Evolutionary conservation across 176 grass and related monocot genomes (phyloP).

Genomic region (Oryza glumipatula): DNA sequence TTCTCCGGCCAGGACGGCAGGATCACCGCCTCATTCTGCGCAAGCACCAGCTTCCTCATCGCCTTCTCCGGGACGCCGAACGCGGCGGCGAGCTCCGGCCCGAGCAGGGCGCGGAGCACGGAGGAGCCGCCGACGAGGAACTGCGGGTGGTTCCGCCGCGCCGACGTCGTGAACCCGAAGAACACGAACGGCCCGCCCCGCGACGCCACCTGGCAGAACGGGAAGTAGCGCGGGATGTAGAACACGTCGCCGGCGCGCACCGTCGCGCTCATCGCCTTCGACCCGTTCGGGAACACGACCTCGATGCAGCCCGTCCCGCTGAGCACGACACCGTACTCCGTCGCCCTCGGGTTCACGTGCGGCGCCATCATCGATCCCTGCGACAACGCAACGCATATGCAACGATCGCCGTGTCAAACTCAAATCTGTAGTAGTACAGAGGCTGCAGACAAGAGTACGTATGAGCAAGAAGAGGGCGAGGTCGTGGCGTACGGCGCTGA

Average conservation of each 20-base stretch:
- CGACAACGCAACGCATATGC: neutral
- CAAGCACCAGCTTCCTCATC: slow-evolving; percentile 42
- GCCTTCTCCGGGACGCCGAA: slow-evolving; percentile 58
- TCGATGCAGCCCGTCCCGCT: slow-evolving; percentile 60
- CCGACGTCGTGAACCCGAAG: slow-evolving; percentile 95
- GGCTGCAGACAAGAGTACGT: too few relatives aligned
- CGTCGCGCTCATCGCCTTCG: slow-evolving; percentile 63
- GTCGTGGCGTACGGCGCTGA: slow-evolving; percentile 61
- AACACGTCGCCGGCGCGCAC: slow-evolving; percentile 74
- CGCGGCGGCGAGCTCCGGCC: slow-evolving; percentile 74
- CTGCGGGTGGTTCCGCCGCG: slow-evolving; percentile 69
- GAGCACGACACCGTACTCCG: slow-evolving; percentile 83
- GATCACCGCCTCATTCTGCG: slow-evolving; percentile 63
- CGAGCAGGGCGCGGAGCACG: slow-evolving; percentile 59
- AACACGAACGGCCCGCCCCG: slow-evolving; percentile 69
- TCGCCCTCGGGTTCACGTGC: slow-evolving; percentile 82
- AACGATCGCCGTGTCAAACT: neutral
- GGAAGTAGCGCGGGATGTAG: slow-evolving; percentile 86
- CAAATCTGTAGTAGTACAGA: neutral
- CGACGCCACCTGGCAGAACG: slow-evolving; percentile 84
- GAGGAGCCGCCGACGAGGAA: slow-evolving; percentile 68
- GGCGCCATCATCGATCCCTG: slow-evolving; percentile 92
- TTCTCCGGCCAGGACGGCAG: slow-evolving; percentile 51
- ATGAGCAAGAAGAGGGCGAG: neutral
- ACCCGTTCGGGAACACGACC: slow-evolving; percentile 83